A percentile compares a stretch with the other conserved stretches of the same genome.
These are phyloP conservation scores for Naematelia encephala DNA, from an alignment of 768 basidiomycete species.

Conservation along the genomic window DNA sequence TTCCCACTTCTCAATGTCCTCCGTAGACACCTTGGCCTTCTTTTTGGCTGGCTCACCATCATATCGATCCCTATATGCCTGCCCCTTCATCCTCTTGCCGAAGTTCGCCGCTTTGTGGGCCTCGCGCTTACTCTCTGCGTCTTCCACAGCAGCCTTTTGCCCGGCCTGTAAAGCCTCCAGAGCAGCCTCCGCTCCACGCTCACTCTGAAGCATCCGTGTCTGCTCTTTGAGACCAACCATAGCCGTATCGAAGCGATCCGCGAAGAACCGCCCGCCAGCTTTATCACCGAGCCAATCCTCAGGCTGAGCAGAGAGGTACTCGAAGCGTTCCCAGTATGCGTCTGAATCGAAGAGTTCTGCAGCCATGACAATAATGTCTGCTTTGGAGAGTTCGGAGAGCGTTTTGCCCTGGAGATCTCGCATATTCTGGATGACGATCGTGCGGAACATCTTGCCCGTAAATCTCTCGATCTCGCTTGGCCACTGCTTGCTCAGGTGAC, in stretches of 20 bases:
- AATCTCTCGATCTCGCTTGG: constrained; percentile 80
- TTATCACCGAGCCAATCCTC: constrained; percentile 52
- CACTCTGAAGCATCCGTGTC: constrained; percentile 63
- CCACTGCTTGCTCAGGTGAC: constrained; percentile 89
- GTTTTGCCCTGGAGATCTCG: constrained; percentile 67
- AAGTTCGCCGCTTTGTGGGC: constrained; percentile 41
- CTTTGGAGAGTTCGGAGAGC: constrained; percentile 70
- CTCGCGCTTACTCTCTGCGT: constrained; percentile 52
- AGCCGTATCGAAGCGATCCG: constrained; percentile 68
- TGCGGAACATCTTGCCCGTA: constrained; percentile 60
- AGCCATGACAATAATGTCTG: constrained; percentile 81
- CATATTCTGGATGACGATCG: constrained; percentile 66
- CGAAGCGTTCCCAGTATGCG: constrained; percentile 55
- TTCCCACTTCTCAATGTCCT: constrained; percentile 35
- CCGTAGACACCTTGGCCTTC: constrained; percentile 54
- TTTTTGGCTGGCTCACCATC: constrained; percentile 29
- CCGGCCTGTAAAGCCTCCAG: constrained; percentile 64
- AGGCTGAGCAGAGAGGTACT: constrained; percentile 39
- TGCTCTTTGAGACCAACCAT: constrained; percentile 62
- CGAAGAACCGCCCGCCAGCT: constrained; percentile 78
- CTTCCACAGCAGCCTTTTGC: constrained; percentile 56
- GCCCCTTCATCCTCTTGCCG: constrained; percentile 43
- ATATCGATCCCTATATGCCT: constrained; percentile 37
- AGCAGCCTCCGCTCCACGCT: constrained; percentile 64
- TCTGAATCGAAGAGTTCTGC: constrained; percentile 78